phyloP scores from a whole-genome alignment of 2,329 filamentous ascomycete species.

The Furcasterigmium sp. region DNA sequence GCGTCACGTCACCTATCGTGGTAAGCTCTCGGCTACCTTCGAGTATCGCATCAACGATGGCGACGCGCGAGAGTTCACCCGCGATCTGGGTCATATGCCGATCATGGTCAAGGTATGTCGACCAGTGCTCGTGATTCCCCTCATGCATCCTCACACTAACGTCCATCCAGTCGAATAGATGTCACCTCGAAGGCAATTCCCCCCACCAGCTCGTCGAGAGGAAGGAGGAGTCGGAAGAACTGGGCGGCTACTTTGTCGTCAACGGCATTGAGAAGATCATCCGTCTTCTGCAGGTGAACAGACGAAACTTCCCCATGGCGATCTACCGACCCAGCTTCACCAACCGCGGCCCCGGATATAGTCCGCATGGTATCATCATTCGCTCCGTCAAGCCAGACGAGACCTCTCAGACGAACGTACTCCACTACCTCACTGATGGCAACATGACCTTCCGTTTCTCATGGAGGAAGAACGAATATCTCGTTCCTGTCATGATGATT shows the following conservation, averaged over 20 bases:
- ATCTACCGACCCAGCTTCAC: conserved; percentile 87
- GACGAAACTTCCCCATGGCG: conserved; percentile 91
- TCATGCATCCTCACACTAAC: conserved; percentile 13
- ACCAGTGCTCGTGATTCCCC: conserved; percentile 1
- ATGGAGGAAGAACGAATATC: conserved; percentile 94
- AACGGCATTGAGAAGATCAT: conserved; percentile 98
- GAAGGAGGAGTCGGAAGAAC: conserved; percentile 93
- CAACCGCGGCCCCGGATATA: conserved; percentile 82
- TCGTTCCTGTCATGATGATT: conserved; percentile 96
- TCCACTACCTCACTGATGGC: conserved; percentile 93
- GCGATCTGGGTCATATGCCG: conserved; percentile 84
- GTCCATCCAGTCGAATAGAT: conserved; percentile 69
- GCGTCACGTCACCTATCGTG: conserved; percentile 85
- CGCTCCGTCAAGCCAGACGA: conserved; percentile 94
- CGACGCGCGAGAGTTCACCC: conserved; percentile 73
- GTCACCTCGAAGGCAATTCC: conserved; percentile 81
- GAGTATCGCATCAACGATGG: conserved; percentile 86
- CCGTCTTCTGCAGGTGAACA: conserved; percentile 82
- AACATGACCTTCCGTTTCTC: conserved; percentile 97
- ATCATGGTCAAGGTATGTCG: conserved; percentile 88
- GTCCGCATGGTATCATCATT: conserved; percentile 83
- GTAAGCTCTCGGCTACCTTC: conserved; percentile 75
- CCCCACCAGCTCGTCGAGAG: conserved; percentile 76
- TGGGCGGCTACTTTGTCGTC: conserved; percentile 95
- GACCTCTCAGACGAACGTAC: conserved; percentile 93